phyloP scores from a whole-genome alignment of 768 basidiomycete genomes.

The Leccinellum luteum region DNA sequence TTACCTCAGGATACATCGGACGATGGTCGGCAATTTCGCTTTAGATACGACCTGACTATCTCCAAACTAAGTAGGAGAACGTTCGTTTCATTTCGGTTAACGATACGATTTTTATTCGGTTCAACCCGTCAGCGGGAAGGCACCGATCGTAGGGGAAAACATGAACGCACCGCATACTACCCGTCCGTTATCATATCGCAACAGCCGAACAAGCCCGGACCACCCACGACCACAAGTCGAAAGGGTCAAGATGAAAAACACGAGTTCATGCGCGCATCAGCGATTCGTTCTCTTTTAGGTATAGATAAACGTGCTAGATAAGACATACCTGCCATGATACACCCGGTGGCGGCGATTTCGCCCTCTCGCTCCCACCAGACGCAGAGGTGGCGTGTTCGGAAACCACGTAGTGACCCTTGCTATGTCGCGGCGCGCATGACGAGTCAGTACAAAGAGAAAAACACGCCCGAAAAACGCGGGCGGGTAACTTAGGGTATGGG shows the following conservation, averaged over 20 bases:
- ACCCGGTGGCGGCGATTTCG: slow-evolving; percentile 57
- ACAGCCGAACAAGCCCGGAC: background rate
- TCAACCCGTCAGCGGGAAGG: background rate
- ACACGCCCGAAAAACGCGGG: slow-evolving; percentile 13
- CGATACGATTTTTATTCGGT: slow-evolving; percentile 4
- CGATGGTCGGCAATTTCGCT: slow-evolving; percentile 63
- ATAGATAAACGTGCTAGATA: slow-evolving; percentile 6
- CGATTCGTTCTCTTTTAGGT: slow-evolving; percentile 18
- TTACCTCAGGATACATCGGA: slow-evolving; percentile 73
- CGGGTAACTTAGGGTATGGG: background rate
- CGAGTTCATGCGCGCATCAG: slow-evolving; percentile 7
- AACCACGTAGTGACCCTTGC: slow-evolving; percentile 72
- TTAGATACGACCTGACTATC: slow-evolving; percentile 71
- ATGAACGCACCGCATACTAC: slow-evolving; percentile 61
- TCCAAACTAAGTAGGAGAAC: slow-evolving; percentile 53
- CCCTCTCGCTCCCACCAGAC: slow-evolving; percentile 44
- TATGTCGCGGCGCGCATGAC: slow-evolving; percentile 2
- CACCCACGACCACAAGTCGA: background rate
- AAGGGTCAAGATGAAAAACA: background rate
- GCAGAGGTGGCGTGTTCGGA: slow-evolving; percentile 48
- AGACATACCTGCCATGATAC: slow-evolving; percentile 69
- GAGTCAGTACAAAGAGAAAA: background rate
- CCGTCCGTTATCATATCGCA: background rate
- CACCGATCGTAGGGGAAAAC: background rate
- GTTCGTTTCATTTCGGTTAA: slow-evolving; percentile 8